These are phyloP conservation scores for Penicillium tannophilum DNA, from an alignment of 495 filamentous ascomycete genomes.

Conservation along the genomic window DNA sequence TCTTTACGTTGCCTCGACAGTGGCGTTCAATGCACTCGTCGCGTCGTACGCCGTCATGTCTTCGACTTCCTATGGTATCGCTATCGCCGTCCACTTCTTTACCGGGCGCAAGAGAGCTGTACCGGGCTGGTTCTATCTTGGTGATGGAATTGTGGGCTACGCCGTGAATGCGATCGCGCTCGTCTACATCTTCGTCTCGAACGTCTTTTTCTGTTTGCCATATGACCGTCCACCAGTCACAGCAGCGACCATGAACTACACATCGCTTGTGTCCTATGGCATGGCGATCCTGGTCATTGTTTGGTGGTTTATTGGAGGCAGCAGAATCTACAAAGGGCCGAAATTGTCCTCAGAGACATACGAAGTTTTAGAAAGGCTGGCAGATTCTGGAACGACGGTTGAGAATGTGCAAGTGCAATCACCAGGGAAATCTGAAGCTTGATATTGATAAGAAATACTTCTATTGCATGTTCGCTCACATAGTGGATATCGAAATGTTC, in stretches of 20 bases:
- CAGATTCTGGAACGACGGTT: background rate
- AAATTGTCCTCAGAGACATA: constrained; percentile 8
- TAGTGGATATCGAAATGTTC: background rate
- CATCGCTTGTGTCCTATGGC: constrained; percentile 11
- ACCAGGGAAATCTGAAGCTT: constrained; percentile 2
- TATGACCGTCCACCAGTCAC: constrained; percentile 6
- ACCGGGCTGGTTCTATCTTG: constrained; percentile 12
- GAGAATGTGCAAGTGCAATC: background rate
- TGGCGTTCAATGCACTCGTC: constrained; percentile 14
- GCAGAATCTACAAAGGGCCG: constrained; percentile 9
- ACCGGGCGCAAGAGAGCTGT: constrained; percentile 9
- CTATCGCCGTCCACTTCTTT: constrained; percentile 10
- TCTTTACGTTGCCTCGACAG: constrained; percentile 11
- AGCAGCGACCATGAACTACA: constrained; percentile 9
- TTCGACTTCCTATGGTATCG: constrained; percentile 11
- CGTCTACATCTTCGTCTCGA: constrained; percentile 9
- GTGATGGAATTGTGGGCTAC: constrained; percentile 9
- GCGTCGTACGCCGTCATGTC: constrained; percentile 15
- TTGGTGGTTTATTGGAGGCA: constrained; percentile 14
- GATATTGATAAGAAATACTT: background rate
- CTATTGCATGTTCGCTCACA: background rate
- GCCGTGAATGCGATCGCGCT: constrained; percentile 9
- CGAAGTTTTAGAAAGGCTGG: constrained; percentile 7
- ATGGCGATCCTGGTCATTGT: constrained; percentile 14
- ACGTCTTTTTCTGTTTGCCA: constrained; percentile 12